Base-by-base conservation (phyloP, 805 yeast species). In the Tetrapisispora namnaoensis region DNA sequence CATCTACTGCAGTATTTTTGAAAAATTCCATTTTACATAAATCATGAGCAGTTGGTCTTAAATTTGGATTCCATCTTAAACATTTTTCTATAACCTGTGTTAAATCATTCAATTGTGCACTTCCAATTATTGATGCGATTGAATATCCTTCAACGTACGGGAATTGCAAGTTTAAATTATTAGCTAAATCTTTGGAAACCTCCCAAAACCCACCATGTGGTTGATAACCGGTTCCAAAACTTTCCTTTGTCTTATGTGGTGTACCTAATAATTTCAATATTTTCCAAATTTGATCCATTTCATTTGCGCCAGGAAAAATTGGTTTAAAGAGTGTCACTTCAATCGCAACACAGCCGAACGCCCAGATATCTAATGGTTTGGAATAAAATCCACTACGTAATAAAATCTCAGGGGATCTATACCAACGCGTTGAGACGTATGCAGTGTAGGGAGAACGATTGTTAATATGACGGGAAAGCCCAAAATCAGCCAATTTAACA, bases 401-500 rank as follows among this genome's bases (percentile, higher is more conserved):
- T 42, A 86, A 69, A 20, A 86, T 83, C 62, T 86, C 95, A 0
- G 95, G 95, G 0, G 91, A 78, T 53, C 95, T 71, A 59, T 86
- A 86, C 95, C 95, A 86, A 58, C 95, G 75, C 0, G 95, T 86
- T 0, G 91, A 80, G 7, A 86, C 87, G 55, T 86, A 86, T 2
- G 83, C 80, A 0, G 95, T 86, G 58, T 78, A 85, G 1, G 79
- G 78, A 49, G 71, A 73, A 27, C 62, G 65, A 59, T 78, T 77
- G 42, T 70, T 66, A 11, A 76, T 69, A 51, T 76, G 77, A 55
- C 93, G 75, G 13, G 91, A 85, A 50, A 86, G 70, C 0, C 95
- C 95, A 65, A 82, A 86, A 64, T 86, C 95, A 2, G 90, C 90
- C 41, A 86, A 68, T 62, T 86, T 86, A 10, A 86, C 77, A 16